A percentile compares a stretch with the other conserved stretches of the same genome.
Conservation (phyloP, 805 yeast genomes). For the Pichia deserticola region DNA sequence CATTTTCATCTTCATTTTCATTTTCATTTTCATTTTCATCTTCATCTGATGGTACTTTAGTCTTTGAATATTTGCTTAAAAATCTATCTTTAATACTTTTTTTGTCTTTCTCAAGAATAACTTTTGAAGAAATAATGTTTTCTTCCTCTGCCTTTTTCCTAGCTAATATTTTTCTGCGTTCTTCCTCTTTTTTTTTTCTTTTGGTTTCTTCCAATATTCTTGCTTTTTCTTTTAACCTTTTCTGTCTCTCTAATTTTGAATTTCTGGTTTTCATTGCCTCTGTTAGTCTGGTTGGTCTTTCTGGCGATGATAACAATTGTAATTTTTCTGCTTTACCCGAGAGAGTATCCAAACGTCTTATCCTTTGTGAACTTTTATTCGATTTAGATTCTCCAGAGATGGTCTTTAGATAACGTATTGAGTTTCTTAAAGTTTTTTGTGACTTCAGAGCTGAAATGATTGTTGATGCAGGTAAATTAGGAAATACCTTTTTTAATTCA, state of each 20-base stretch:
- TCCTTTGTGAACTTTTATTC: neutral
- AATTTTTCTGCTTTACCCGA: conserved; percentile 6
- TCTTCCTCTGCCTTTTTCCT: conserved; percentile 13
- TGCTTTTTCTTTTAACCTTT: neutral
- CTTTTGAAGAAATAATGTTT: conserved; percentile 24
- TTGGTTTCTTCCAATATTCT: conserved; percentile 3
- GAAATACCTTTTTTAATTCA: conserved; percentile 27
- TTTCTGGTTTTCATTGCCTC: too few relatives aligned
- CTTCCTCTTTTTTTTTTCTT: neutral
- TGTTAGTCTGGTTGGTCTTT: neutral
- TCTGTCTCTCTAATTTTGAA: neutral
- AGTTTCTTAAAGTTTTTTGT: conserved; percentile 26
- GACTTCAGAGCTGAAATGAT: conserved; percentile 27
- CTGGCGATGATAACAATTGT: conserved; percentile 10
- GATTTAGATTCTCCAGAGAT: neutral
- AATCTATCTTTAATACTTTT: conserved; percentile 20
- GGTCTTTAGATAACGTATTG: conserved; percentile 22
- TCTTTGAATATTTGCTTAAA: neutral
- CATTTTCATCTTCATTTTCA: conserved; percentile 4
- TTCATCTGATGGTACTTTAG: neutral
- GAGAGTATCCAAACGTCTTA: conserved; percentile 6
- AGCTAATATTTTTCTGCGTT: conserved; percentile 2
- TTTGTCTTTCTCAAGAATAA: conserved; percentile 12
- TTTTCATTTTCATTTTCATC: conserved; percentile 4
- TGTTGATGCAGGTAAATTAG: conserved; percentile 23